These are phyloP conservation scores for Trapa bicornis DNA, from an alignment of 345 rosid genomes.

Conservation along the genomic window DNA sequence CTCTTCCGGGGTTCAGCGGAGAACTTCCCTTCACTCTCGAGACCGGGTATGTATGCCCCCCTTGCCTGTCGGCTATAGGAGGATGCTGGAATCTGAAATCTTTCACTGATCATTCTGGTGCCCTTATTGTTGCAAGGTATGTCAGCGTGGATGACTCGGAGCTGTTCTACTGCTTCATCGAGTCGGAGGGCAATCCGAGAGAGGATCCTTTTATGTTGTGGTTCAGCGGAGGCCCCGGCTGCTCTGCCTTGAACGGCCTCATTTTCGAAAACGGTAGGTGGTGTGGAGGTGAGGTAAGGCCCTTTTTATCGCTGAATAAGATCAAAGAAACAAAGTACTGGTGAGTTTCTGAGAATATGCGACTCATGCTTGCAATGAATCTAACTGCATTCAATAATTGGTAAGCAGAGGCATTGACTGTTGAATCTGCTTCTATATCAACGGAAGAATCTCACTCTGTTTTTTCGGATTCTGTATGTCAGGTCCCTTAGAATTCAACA, in stretches of 20 bases:
- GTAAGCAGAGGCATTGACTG: background rate
- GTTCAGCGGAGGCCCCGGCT: background rate
- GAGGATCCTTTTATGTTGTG: slow-evolving; percentile 15
- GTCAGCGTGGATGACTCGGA: slow-evolving; percentile 20
- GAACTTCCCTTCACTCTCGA: slow-evolving; percentile 27
- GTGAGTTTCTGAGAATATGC: no score
- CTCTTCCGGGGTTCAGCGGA: slow-evolving; percentile 23
- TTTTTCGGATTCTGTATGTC: background rate
- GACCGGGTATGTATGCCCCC: slow-evolving; percentile 16
- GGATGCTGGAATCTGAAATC: no score
- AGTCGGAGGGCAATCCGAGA: slow-evolving; percentile 23
- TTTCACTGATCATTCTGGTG: no score
- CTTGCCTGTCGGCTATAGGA: no score
- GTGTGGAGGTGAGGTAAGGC: background rate
- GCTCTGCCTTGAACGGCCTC: slow-evolving; percentile 25
- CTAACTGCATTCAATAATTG: no score
- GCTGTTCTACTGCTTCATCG: slow-evolving; percentile 28
- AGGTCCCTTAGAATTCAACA: slow-evolving; percentile 26
- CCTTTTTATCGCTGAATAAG: background rate
- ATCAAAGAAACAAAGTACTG: no score
- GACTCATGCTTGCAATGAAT: no score
- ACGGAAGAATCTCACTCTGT: no score
- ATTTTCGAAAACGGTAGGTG: slow-evolving; percentile 25
- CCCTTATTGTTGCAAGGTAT: slow-evolving; percentile 8
- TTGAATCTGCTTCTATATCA: no score